Base-by-base conservation (phyloP, 176 grass and related monocot genomes). In the Bonia amplexicaulis region DNA sequence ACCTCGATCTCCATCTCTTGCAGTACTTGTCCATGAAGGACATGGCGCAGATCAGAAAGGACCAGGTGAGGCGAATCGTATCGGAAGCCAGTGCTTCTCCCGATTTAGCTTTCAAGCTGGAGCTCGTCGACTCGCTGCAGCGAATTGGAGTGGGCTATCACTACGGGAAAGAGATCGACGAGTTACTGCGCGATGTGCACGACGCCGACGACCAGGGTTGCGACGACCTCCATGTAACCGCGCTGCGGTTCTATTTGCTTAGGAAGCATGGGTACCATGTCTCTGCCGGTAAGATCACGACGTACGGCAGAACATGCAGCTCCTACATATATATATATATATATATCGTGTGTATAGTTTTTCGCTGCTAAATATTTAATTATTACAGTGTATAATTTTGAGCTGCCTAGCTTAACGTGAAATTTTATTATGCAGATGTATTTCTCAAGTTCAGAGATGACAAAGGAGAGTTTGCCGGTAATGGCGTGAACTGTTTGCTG, bases 381-480 rank as follows among this genome's bases (percentile, higher is more conserved):
- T 35, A 35, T 35, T 4, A 35, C 4, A 35, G 33, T 4, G 33
- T 35, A 35, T 35, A 35, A 35, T n/a, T 22, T 69, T 17, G 19
- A 69, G 20, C 6, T 41, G 8, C 17, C 66, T n/a, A n/a, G n/a
- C n/a, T 69, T 69, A 19, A 69, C 22, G 10, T 11, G 5, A 70
- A 12, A 40, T 14, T n/a, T 7, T 23, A 40, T 2, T 15, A 2
- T 7, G 8, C 49, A 92, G 91, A 81, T n/a, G 80, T 72, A 41
- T 90, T 93, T 77, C 15, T 66, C 4, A 93, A 90, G 64, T 92
- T 90, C 15, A 90, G 37, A 29, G 75, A 92, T 33, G 61, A 53
- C 1, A 0, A 48, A 11, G 87, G 84, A 39, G 66, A 39, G 8
- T 67, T 90, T 16, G 23, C n/a, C 26, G 81, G 19, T 7, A 11